Evolutionary conservation across 345 rosid species (phyloP).

Genomic region (Firmiana major): DNA sequence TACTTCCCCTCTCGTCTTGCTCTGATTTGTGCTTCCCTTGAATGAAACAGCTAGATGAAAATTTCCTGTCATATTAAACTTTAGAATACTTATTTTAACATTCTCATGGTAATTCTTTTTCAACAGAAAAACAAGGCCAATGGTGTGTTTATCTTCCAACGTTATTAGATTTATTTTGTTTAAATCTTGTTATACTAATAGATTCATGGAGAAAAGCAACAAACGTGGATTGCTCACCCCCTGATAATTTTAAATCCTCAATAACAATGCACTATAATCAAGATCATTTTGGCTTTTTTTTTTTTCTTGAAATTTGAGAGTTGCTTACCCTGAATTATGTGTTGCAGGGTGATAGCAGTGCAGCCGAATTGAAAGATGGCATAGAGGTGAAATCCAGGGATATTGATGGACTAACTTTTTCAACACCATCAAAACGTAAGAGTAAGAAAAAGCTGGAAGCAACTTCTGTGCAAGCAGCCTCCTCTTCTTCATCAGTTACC

Average conservation of each 20-base stretch:
- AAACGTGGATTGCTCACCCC: not conserved
- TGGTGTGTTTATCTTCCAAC: not conserved
- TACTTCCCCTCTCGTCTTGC: not conserved
- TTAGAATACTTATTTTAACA: too few relatives aligned
- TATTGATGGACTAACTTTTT: conserved; percentile 36
- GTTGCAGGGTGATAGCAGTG: conserved; percentile 33
- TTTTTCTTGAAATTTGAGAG: conserved; percentile 2
- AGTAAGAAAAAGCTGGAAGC: conserved; percentile 68
- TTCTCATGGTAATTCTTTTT: not conserved
- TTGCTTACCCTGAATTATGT: not conserved
- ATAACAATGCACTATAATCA: not conserved
- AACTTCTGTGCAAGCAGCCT: conserved; percentile 30
- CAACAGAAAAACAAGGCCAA: not conserved
- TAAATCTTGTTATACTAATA: not conserved
- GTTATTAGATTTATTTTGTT: not conserved
- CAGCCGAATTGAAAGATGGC: conserved; percentile 27
- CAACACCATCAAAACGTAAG: conserved; percentile 68
- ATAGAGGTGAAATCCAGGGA: conserved; percentile 70
- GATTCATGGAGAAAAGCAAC: not conserved
- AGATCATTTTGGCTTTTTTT: not conserved
- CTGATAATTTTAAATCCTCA: not conserved
- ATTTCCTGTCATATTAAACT: not conserved
- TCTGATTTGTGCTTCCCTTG: not conserved
- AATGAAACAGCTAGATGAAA: not conserved
- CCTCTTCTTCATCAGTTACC: conserved; percentile 41